Percentiles rank a stretch among this genome's conserved stretches.
phyloP scores from a whole-genome alignment of 805 yeast genomes.

The Jamesozyma gamospora region DNA sequence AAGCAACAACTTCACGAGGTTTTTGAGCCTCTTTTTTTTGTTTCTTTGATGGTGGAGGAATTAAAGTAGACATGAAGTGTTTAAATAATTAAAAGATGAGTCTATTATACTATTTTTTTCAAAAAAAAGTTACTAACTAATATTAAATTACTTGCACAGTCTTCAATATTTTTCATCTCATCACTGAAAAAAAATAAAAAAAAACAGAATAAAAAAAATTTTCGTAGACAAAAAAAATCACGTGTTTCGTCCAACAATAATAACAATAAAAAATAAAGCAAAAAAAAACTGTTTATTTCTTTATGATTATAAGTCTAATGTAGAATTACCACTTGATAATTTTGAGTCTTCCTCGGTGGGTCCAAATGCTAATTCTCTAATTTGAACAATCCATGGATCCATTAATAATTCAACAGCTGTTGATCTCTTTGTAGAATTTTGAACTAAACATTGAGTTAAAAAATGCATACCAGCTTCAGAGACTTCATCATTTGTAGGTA shows the following conservation, averaged over 20 bases:
- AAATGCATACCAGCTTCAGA: conserved; percentile 65
- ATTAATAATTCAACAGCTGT: conserved; percentile 74
- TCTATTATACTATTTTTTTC: no score
- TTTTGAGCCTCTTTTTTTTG: conserved; percentile 77
- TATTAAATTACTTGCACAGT: no score
- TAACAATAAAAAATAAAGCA: no score
- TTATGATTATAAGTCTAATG: neutral
- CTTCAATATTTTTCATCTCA: neutral
- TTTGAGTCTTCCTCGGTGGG: conserved; percentile 2
- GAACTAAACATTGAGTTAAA: conserved; percentile 64
- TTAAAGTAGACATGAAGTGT: conserved; percentile 84
- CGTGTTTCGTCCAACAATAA: no score
- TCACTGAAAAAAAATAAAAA: neutral
- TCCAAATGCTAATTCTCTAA: conserved; percentile 58
- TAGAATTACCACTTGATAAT: neutral
- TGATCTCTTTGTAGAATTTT: conserved; percentile 71
- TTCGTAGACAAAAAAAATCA: no score
- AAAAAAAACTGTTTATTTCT: no score
- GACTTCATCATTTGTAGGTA: conserved; percentile 72
- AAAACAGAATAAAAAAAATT: no score
- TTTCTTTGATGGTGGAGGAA: conserved; percentile 90
- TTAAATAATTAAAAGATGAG: no score
- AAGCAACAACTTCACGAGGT: conserved; percentile 55
- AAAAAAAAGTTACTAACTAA: no score
- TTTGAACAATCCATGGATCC: conserved; percentile 83